Percentiles rank a stretch among this genome's conserved stretches.
Conservation (phyloP, 2,329 filamentous ascomycete genomes). For the Beauveria sp. region DNA sequence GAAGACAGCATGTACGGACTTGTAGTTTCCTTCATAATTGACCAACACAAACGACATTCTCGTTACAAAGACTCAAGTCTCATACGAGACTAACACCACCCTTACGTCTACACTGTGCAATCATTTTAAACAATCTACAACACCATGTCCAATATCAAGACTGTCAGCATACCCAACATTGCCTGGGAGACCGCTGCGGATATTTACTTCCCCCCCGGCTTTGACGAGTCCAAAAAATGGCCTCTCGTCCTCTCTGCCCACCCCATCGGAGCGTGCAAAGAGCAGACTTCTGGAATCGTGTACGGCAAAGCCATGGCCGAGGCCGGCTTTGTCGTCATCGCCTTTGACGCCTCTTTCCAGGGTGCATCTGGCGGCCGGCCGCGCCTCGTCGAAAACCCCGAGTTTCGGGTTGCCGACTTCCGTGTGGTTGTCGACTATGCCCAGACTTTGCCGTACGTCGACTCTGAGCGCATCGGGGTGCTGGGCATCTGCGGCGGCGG, state of each 20-base stretch:
- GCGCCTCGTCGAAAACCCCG: constrained; percentile 27
- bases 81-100: not conserved
- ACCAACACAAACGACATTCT: not conserved
- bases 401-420: constrained; percentile 26
- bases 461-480: constrained; percentile 25
- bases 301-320: constrained; percentile 24
- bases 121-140: not conserved
- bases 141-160: not conserved
- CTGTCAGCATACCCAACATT: constrained; percentile 2
- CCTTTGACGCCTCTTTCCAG: constrained; percentile 28
- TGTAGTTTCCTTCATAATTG: too few relatives aligned
- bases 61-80: not conserved
- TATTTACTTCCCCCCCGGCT: not conserved
- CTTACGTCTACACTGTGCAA: not conserved
- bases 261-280: constrained; percentile 25
- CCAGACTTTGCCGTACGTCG: constrained; percentile 19
- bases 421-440: constrained; percentile 26
- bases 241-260: constrained; percentile 21
- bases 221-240: constrained; percentile 3
- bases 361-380: constrained; percentile 26
- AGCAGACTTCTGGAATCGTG: constrained; percentile 24
- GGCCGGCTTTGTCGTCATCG: constrained; percentile 20
- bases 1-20: not conserved
- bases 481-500: constrained; percentile 31
- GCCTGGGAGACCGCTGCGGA: constrained; percentile 2